These are phyloP conservation scores for Leucosporidium creatinivorum DNA, from an alignment of 768 basidiomycete genomes.

Conservation along the genomic window DNA sequence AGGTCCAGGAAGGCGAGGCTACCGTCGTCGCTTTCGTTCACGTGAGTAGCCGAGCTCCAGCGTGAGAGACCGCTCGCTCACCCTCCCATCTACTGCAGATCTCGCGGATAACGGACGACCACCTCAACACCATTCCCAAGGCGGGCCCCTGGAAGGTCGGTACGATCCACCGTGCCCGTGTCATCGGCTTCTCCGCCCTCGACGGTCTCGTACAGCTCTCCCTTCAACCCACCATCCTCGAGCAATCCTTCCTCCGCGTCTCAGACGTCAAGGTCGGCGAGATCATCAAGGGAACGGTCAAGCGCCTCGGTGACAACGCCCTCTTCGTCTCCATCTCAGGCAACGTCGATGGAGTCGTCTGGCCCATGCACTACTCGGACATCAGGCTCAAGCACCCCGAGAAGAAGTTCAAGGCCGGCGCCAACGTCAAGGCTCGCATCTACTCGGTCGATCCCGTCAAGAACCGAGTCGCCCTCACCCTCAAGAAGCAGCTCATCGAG, in stretches of 20 bases:
- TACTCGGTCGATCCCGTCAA: slow-evolving; percentile 72
- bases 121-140: slow-evolving; percentile 63
- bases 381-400: slow-evolving; percentile 83
- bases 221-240: slow-evolving; percentile 69
- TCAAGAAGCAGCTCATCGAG: slow-evolving; percentile 82
- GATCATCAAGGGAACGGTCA: slow-evolving; percentile 70
- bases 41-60: slow-evolving; percentile 48
- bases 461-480: slow-evolving; percentile 74
- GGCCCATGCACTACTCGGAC: slow-evolving; percentile 93
- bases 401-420: slow-evolving; percentile 76
- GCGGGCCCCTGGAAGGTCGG: slow-evolving; percentile 62
- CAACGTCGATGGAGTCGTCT: slow-evolving; percentile 82
- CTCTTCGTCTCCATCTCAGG: slow-evolving; percentile 81
- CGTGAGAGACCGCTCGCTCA: not conserved
- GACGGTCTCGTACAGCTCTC: slow-evolving; percentile 88
- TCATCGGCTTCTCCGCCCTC: slow-evolving; percentile 72
- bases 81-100: slow-evolving; percentile 53
- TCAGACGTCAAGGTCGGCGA: slow-evolving; percentile 78
- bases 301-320: slow-evolving; percentile 68
- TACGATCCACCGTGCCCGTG: slow-evolving; percentile 73
- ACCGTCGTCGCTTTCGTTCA: slow-evolving; percentile 71
- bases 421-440: slow-evolving; percentile 78
- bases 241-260: slow-evolving; percentile 77
- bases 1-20: slow-evolving; percentile 43
- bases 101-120: slow-evolving; percentile 86